These are phyloP conservation scores for Eucalyptus sp. DNA, from an alignment of 345 rosid genomes.

Conservation along the genomic window DNA sequence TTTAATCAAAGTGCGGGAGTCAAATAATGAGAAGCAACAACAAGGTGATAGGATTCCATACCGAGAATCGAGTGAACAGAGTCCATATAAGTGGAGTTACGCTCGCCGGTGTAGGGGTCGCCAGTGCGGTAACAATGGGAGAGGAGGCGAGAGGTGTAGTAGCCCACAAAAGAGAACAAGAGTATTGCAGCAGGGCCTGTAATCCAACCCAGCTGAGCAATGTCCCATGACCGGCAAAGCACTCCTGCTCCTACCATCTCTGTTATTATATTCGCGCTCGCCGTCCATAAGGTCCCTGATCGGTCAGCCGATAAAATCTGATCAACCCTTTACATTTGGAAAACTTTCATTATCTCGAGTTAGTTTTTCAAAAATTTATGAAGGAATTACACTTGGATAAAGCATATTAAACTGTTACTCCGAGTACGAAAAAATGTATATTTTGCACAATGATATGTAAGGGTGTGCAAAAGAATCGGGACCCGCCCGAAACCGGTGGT, in stretches of 20 bases:
- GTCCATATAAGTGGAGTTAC: constrained; percentile 65
- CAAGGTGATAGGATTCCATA: neutral
- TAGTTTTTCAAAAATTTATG: neutral
- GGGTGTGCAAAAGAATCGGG: no score
- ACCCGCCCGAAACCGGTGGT: no score
- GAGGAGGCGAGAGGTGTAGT: constrained; percentile 55
- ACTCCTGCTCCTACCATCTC: constrained; percentile 81
- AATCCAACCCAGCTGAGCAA: constrained; percentile 77
- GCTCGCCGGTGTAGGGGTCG: constrained; percentile 45
- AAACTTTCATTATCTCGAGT: neutral
- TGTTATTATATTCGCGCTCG: constrained; percentile 67
- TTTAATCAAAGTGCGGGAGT: neutral
- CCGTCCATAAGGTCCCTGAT: constrained; percentile 63
- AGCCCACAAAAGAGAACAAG: constrained; percentile 52
- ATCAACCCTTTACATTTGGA: neutral
- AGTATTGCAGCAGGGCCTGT: constrained; percentile 78
- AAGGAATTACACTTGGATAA: neutral
- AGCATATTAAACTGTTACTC: neutral
- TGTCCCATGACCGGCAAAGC: constrained; percentile 64
- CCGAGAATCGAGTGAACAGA: constrained; percentile 69
- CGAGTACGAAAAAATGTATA: no score
- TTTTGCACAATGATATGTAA: neutral
- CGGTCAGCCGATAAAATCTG: neutral
- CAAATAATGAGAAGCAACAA: neutral
- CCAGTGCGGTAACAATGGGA: constrained; percentile 57